Evolutionary conservation across 108 stramenopile species (phyloP).

Genomic region (Skeletonema menzelii): DNA sequence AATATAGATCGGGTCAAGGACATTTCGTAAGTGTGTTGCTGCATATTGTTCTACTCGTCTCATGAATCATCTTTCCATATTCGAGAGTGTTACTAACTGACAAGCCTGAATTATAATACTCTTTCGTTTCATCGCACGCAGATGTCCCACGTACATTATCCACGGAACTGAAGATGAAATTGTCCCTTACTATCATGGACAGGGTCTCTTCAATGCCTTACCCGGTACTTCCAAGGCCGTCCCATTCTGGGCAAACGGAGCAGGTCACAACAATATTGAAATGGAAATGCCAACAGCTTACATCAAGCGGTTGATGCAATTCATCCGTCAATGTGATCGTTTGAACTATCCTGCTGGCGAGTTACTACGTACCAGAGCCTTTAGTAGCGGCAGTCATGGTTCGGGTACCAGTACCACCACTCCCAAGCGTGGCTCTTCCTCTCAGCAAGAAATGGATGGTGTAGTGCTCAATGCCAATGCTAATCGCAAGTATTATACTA

Average conservation of each 20-base stretch:
- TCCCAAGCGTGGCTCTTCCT: neutral
- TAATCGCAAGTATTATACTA: constrained; percentile 1
- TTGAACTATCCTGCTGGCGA: constrained; percentile 21
- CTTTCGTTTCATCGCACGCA: neutral
- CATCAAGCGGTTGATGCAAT: constrained; percentile 45
- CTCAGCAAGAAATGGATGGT: neutral
- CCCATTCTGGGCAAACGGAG: constrained; percentile 78
- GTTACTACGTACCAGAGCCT: neutral
- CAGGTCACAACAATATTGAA: constrained; percentile 66
- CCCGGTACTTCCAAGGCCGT: constrained; percentile 59
- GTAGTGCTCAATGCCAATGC: neutral
- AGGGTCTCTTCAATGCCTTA: constrained; percentile 54
- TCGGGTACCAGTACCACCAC: neutral
- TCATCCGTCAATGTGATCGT: constrained; percentile 43
- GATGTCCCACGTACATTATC: constrained; percentile 69
- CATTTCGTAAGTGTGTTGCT: constrained; percentile 36
- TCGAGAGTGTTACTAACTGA: too few relatives aligned
- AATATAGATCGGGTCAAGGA: constrained; percentile 68
- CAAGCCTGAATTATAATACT: too few relatives aligned
- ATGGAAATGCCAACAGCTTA: constrained; percentile 49
- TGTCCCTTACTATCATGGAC: constrained; percentile 80
- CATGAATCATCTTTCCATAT: too few relatives aligned
- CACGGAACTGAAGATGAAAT: constrained; percentile 78
- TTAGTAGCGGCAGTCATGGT: neutral
- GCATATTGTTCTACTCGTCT: too few relatives aligned